Evolutionary conservation across 2,329 filamentous ascomycete species (phyloP).

Genomic region (Penicillium sp.): DNA sequence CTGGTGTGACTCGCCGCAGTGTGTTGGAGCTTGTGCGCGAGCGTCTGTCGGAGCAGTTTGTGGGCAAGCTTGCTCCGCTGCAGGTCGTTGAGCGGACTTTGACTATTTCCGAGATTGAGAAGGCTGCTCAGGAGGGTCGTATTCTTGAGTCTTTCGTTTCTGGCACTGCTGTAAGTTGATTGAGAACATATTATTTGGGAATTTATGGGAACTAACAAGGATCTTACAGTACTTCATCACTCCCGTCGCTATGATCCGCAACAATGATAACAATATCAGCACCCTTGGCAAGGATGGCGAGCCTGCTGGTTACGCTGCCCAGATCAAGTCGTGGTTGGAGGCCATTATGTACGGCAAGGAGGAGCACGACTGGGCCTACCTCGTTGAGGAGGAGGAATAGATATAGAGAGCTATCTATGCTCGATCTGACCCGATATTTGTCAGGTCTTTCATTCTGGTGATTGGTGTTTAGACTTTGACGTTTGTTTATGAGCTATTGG

Average conservation of each 20-base stretch:
- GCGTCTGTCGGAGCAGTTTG: constrained; percentile 56
- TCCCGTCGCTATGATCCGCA: constrained; percentile 71
- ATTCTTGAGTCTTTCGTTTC: constrained; percentile 84
- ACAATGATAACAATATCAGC: constrained; percentile 67
- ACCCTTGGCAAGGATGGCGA: constrained; percentile 49
- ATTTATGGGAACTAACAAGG: constrained; percentile 4
- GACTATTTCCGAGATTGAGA: constrained; percentile 77
- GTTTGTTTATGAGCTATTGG: constrained; percentile 6
- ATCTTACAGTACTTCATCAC: constrained; percentile 69
- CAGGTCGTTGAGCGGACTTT: constrained; percentile 84
- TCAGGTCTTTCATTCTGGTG: neutral
- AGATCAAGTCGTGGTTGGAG: constrained; percentile 69
- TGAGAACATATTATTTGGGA: neutral
- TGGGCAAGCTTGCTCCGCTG: constrained; percentile 68
- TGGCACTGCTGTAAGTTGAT: constrained; percentile 76
- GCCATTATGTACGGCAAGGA: constrained; percentile 77
- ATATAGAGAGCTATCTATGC: neutral
- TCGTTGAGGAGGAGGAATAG: constrained; percentile 61
- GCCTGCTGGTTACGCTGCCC: constrained; percentile 42
- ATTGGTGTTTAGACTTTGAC: constrained; percentile 9
- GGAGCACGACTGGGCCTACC: constrained; percentile 72
- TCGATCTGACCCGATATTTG: neutral
- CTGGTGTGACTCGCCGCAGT: constrained; percentile 84
- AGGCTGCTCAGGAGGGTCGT: constrained; percentile 75
- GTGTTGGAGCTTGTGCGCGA: constrained; percentile 74